Percentiles rank a stretch among this genome's conserved stretches.
phyloP scores from a whole-genome alignment of 305 asterid species.

The Fraxinus dipetala region DNA sequence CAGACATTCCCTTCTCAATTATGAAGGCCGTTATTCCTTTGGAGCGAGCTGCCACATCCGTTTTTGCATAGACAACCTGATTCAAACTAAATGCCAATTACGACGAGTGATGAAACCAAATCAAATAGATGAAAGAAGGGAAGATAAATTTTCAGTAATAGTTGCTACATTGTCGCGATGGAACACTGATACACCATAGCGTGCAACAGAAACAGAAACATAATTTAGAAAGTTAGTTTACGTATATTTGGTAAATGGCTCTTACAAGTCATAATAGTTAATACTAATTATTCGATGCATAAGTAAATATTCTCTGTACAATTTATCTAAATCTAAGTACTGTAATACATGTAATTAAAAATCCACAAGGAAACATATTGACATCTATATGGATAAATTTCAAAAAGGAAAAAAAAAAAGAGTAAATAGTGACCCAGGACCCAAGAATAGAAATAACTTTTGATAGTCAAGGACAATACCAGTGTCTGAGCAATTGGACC shows the following conservation, averaged over 20 bases:
- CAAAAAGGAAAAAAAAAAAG: not conserved
- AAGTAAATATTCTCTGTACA: not conserved
- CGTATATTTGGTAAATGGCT: not conserved
- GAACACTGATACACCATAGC: not conserved
- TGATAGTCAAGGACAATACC: conserved; percentile 39
- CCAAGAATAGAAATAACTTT: conserved; percentile 9
- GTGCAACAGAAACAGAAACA: not conserved
- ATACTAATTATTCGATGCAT: not conserved
- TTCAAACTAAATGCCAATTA: conserved; percentile 25
- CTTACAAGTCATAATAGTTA: not conserved
- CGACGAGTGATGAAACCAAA: conserved; percentile 11
- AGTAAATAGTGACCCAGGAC: not conserved
- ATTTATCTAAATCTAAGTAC: not conserved
- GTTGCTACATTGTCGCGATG: conserved; percentile 25
- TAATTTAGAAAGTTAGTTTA: not conserved
- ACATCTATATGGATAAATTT: not conserved
- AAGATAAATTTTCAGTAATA: conserved; percentile 1
- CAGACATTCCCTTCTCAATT: conserved; percentile 89
- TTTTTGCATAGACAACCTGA: conserved; percentile 97
- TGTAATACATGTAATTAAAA: not conserved
- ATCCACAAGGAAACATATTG: not conserved
- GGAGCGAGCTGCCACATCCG: conserved; percentile 69
- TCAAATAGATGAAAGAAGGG: not conserved
- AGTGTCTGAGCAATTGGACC: conserved; percentile 90
- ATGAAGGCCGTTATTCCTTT: conserved; percentile 98